Percentiles rank a stretch among this genome's conserved stretches.
Evolutionary conservation across 2,329 filamentous ascomycete species (phyloP).

Genomic region (Clarireedia monteithiana): DNA sequence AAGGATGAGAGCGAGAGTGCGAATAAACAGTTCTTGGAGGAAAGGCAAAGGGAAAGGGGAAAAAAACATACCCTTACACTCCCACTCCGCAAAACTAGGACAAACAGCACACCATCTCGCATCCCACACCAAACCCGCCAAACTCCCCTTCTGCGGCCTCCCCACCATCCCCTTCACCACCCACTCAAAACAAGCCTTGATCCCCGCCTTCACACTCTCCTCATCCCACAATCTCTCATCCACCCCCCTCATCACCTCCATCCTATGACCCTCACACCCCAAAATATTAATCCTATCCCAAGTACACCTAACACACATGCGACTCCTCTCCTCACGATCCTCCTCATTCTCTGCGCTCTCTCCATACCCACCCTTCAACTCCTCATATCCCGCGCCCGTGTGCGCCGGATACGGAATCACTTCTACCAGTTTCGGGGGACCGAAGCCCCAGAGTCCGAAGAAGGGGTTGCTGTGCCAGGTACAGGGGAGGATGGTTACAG

Average conservation of each 20-base stretch:
- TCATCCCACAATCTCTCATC: slow-evolving; percentile 12
- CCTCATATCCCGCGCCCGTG: slow-evolving; percentile 16
- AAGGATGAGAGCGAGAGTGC: no score
- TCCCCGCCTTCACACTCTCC: slow-evolving; percentile 1
- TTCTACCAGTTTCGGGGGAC: slow-evolving; percentile 10
- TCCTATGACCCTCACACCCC: slow-evolving; percentile 14
- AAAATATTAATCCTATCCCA: slow-evolving; percentile 15
- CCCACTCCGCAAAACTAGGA: slow-evolving; percentile 13
- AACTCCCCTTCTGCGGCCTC: slow-evolving; percentile 1
- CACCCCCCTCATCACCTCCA: slow-evolving; percentile 8
- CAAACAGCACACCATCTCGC: slow-evolving; percentile 24
- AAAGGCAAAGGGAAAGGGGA: no score
- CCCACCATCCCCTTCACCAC: neutral
- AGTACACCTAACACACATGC: slow-evolving; percentile 25
- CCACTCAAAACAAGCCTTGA: slow-evolving; percentile 3
- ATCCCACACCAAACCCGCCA: slow-evolving; percentile 7
- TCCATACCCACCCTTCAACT: slow-evolving; percentile 17
- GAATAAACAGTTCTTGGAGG: no score
- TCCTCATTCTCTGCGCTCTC: neutral
- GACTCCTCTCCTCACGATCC: slow-evolving; percentile 8
- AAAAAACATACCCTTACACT: neutral
- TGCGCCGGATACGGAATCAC: slow-evolving; percentile 11
- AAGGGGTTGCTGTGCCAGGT: slow-evolving; percentile 20
- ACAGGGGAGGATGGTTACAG: slow-evolving; percentile 12
- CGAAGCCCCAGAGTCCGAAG: slow-evolving; percentile 23